These are phyloP conservation scores for Patellifolia procumbens DNA, from an alignment of 179 eudicot genomes.

Conservation along the genomic window DNA sequence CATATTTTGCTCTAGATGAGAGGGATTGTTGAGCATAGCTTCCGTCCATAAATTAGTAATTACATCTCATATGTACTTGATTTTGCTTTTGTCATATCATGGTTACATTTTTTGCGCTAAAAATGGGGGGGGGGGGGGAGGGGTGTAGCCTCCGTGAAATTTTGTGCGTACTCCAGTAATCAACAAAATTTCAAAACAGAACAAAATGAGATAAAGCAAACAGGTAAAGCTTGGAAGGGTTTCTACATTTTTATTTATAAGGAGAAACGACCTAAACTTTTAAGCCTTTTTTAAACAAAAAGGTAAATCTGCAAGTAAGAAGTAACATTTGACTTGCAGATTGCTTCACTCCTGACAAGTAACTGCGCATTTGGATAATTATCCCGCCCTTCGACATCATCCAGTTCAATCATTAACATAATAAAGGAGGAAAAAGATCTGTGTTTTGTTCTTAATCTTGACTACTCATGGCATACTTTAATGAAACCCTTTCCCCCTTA, in stretches of 20 bases:
- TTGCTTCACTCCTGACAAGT: too few relatives aligned
- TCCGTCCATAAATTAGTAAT: not conserved
- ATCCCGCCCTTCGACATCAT: not conserved
- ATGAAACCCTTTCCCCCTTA: not conserved
- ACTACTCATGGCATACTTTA: not conserved
- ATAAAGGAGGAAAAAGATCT: not conserved
- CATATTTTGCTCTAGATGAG: not conserved
- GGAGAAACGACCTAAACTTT: not conserved
- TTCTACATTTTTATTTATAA: not conserved
- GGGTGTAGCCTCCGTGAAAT: conserved; percentile 7
- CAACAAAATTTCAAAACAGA: not conserved
- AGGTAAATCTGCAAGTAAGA: not conserved
- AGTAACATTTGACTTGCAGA: not conserved
- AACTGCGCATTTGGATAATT: not conserved
- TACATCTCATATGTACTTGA: conserved; percentile 11
- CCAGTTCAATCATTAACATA: too few relatives aligned
- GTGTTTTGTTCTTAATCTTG: not conserved
- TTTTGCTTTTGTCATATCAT: conserved; percentile 14
- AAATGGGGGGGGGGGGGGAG: not conserved
- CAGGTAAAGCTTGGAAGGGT: not conserved
- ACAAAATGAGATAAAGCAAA: not conserved
- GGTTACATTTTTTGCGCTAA: not conserved
- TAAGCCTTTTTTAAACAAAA: not conserved
- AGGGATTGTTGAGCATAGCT: not conserved
- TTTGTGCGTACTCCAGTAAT: not conserved